A percentile compares a stretch with the other conserved stretches of the same genome.
Conservation (phyloP, 164 flowering plant species). For the Stephania cephalantha region DNA sequence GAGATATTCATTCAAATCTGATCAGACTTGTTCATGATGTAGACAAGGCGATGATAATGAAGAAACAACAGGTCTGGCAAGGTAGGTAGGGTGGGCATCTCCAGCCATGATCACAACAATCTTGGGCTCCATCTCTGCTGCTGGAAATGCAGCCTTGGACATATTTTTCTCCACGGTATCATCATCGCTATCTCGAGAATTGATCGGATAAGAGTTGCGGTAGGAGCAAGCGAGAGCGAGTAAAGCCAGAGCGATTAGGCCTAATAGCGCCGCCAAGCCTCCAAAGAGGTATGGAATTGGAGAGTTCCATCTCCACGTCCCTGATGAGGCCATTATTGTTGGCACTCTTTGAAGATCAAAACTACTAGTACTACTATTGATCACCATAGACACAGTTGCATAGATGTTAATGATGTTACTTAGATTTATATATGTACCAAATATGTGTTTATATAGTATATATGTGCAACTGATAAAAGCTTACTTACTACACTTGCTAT, state of each 20-base stretch:
- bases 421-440: no score
- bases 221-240: constrained; percentile 36
- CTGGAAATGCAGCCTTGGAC: background rate
- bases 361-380: no score
- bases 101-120: constrained; percentile 57
- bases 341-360: background rate
- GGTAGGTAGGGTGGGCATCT: constrained; percentile 33
- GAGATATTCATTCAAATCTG: background rate
- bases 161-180: background rate
- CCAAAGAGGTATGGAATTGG: constrained; percentile 38
- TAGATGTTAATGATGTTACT: background rate
- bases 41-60: background rate
- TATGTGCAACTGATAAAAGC: background rate
- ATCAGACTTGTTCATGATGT: background rate
- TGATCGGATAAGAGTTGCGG: constrained; percentile 15
- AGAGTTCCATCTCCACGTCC: constrained; percentile 30
- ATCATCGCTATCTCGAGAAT: background rate
- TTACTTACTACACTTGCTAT: background rate
- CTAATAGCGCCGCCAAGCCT: constrained; percentile 22
- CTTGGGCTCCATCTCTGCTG: constrained; percentile 26
- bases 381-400: no score
- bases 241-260: constrained; percentile 37
- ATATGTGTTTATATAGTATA: no score
- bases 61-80: constrained; percentile 30
- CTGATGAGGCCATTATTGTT: background rate